Evolutionary conservation across 2,329 filamentous ascomycete genomes (phyloP).

Genomic region (Phoma sp.): DNA sequence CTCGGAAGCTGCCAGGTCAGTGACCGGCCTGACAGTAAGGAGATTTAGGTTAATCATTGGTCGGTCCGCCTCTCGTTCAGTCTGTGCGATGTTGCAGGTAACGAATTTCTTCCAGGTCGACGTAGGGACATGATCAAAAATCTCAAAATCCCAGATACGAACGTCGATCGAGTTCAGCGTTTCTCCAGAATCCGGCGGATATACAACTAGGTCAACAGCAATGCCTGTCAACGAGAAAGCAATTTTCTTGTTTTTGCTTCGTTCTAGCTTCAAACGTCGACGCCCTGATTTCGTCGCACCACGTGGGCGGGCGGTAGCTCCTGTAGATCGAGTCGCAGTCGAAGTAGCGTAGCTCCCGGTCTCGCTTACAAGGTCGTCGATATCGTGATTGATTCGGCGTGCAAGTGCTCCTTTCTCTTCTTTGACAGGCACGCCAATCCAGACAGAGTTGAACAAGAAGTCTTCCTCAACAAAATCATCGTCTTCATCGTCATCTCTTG

Average conservation of each 20-base stretch:
- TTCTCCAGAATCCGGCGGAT: constrained; percentile 76
- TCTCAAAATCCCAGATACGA: constrained; percentile 79
- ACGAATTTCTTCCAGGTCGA: constrained; percentile 99
- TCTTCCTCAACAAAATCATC: constrained; percentile 79
- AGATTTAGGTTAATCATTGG: constrained; percentile 92
- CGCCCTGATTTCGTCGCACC: constrained; percentile 48
- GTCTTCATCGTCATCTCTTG: constrained; percentile 66
- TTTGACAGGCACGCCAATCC: constrained; percentile 89
- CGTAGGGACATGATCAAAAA: constrained; percentile 91
- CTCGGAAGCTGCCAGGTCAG: constrained; percentile 84
- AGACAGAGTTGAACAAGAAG: constrained; percentile 98
- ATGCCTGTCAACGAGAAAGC: constrained; percentile 90
- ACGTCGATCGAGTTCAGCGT: constrained; percentile 88
- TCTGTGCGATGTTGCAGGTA: constrained; percentile 87
- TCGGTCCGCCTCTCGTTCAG: constrained; percentile 82
- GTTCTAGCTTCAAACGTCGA: constrained; percentile 72
- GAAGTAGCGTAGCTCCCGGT: constrained; percentile 87
- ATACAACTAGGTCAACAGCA: constrained; percentile 80
- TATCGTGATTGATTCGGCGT: constrained; percentile 82
- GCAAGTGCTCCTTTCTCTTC: constrained; percentile 82
- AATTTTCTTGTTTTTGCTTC: constrained; percentile 93
- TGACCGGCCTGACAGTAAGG: constrained; percentile 83
- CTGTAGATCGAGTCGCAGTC: constrained; percentile 45
- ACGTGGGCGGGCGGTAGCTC: constrained; percentile 49
- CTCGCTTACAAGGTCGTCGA: constrained; percentile 86